phyloP scores from a whole-genome alignment of 495 filamentous ascomycete genomes.

The Apodospora peruviana region DNA sequence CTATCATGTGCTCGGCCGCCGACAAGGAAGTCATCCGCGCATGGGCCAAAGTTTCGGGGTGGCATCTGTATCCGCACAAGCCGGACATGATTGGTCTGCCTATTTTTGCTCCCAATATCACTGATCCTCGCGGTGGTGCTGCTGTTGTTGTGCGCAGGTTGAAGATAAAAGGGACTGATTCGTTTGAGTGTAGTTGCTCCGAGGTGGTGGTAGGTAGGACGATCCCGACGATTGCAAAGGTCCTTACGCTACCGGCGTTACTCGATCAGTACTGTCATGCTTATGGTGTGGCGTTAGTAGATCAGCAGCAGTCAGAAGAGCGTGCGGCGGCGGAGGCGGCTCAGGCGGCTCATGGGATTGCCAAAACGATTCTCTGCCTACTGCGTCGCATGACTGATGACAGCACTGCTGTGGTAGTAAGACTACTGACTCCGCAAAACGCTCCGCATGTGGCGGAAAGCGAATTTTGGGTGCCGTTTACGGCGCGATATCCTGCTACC shows the following conservation, averaged over 20 bases:
- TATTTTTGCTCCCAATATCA: too few species aligned
- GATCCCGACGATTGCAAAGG: background rate
- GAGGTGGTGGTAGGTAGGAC: background rate
- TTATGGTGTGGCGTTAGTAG: too few species aligned
- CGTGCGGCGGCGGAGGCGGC: background rate
- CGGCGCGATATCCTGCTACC: background rate
- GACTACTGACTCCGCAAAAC: background rate
- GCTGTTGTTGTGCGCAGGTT: too few species aligned
- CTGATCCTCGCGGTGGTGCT: too few species aligned
- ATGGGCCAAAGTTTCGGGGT: conserved; percentile 23
- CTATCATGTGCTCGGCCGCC: conserved; percentile 25
- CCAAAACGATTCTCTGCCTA: conserved; percentile 1
- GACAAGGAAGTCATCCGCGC: conserved; percentile 19
- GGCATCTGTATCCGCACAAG: background rate
- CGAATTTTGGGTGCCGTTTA: conserved; percentile 4
- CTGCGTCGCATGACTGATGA: background rate
- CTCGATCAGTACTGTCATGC: conserved; percentile 8
- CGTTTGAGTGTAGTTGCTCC: background rate
- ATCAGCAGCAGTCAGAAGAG: background rate
- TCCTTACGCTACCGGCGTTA: background rate
- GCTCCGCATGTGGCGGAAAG: conserved; percentile 1
- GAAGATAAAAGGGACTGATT: background rate
- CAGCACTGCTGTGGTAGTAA: background rate
- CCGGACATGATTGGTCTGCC: conserved; percentile 7
- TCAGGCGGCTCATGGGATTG: background rate